These are phyloP conservation scores for Cichorium intybus DNA, from an alignment of 140 eudicot genomes.

Conservation along the genomic window DNA sequence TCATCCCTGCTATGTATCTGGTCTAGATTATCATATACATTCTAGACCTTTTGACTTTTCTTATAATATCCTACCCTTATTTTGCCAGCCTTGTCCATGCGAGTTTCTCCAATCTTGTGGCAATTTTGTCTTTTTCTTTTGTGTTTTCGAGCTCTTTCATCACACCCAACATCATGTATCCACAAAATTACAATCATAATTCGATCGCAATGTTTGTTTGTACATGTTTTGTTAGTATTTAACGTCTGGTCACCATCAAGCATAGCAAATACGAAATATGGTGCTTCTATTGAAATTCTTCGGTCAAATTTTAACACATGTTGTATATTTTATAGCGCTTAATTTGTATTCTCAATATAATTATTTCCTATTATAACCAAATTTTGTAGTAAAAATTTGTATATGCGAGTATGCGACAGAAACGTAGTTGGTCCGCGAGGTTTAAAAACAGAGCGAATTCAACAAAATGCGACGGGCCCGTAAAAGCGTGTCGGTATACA, in stretches of 20 bases:
- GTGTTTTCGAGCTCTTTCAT: neutral
- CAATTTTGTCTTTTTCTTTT: neutral
- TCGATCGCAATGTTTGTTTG: neutral
- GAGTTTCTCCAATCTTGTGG: neutral
- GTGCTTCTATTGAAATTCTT: too few relatives aligned
- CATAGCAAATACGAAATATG: too few relatives aligned
- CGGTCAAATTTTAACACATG: too few relatives aligned
- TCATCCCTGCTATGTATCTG: conserved; percentile 23
- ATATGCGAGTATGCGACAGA: neutral
- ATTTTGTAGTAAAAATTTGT: too few relatives aligned
- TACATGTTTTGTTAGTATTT: neutral
- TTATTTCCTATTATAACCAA: neutral
- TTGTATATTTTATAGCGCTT: too few relatives aligned
- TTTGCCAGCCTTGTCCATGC: neutral
- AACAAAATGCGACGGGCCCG: neutral
- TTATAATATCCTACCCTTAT: neutral
- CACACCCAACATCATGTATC: neutral
- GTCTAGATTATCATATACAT: neutral
- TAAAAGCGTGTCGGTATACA: conserved; percentile 5
- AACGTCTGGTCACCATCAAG: too few relatives aligned
- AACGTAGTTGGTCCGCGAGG: neutral
- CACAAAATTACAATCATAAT: neutral
- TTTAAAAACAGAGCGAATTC: neutral
- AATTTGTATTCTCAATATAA: too few relatives aligned
- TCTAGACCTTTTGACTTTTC: conserved; percentile 2